Evolutionary conservation across 2,329 filamentous ascomycete genomes (phyloP).

Genomic region (Stachybotrys echinatus): DNA sequence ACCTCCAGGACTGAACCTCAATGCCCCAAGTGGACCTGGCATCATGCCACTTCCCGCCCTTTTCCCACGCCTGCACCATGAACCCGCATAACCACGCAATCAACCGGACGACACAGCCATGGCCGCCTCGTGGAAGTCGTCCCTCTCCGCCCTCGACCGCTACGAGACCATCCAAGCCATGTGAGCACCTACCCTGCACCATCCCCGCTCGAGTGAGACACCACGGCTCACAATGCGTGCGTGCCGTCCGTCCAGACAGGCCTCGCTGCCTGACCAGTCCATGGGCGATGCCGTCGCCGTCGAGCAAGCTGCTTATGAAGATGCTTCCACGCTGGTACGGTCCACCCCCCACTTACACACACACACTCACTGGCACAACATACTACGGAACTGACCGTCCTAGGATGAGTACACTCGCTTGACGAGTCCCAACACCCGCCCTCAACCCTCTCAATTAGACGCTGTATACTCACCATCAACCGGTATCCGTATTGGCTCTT

Average conservation of each 20-base stretch:
- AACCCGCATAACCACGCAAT: neutral
- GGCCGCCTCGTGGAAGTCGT: conserved; percentile 37
- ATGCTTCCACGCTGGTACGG: conserved; percentile 52
- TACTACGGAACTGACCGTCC: conserved; percentile 4
- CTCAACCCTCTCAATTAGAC: conserved; percentile 6
- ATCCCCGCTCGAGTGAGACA: neutral
- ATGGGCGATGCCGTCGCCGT: conserved; percentile 51
- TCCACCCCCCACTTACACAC: conserved; percentile 6
- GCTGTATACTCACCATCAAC: neutral
- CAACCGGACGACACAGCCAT: no score
- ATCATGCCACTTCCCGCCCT: neutral
- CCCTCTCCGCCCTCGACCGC: conserved; percentile 53
- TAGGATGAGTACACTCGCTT: conserved; percentile 53
- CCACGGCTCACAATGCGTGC: neutral
- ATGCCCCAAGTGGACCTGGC: no score
- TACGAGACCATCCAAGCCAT: conserved; percentile 56
- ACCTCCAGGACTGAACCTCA: no score
- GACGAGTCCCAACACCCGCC: conserved; percentile 28
- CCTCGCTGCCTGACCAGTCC: conserved; percentile 19
- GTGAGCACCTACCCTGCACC: conserved; percentile 12
- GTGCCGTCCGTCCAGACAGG: conserved; percentile 15
- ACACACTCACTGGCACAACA: no score
- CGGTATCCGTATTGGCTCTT: conserved; percentile 47
- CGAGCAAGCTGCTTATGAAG: conserved; percentile 60
- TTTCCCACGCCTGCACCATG: neutral